phyloP scores from a whole-genome alignment of 768 basidiomycete genomes.

The Suillus tomentosus region DNA sequence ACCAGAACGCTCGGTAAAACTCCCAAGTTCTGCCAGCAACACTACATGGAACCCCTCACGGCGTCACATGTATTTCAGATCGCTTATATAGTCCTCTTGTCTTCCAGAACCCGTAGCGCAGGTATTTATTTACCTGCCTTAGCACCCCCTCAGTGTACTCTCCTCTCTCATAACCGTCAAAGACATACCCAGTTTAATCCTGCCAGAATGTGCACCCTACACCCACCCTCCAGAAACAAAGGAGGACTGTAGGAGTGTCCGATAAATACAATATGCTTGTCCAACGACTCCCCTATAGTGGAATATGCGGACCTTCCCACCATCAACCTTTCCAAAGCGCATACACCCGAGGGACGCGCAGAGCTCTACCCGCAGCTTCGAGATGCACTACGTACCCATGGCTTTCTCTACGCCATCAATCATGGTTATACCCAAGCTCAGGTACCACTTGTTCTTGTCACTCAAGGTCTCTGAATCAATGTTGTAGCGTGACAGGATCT shows the following conservation, averaged over 20 bases:
- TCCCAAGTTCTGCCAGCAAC: too few relatives aligned
- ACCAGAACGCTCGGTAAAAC: too few relatives aligned
- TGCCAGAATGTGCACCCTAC: conserved; percentile 35
- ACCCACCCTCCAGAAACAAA: conserved; percentile 30
- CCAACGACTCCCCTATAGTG: conserved; percentile 22
- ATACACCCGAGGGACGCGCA: conserved; percentile 33
- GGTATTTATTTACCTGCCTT: too few relatives aligned
- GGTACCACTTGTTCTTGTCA: too few relatives aligned
- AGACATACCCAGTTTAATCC: conserved; percentile 20
- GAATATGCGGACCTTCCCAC: conserved; percentile 38
- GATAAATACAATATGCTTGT: not conserved
- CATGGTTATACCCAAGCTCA: conserved; percentile 35
- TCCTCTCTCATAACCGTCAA: not conserved
- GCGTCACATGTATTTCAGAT: too few relatives aligned
- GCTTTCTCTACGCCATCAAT: conserved; percentile 52
- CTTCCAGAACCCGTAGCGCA: too few relatives aligned
- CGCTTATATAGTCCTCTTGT: too few relatives aligned
- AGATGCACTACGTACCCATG: conserved; percentile 8
- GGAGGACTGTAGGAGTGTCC: conserved; percentile 13
- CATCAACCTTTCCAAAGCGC: conserved; percentile 35
- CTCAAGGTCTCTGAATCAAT: not conserved
- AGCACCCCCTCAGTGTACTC: too few relatives aligned
- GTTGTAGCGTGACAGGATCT: conserved; percentile 41
- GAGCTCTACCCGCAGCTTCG: too few relatives aligned
- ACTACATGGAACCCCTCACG: too few relatives aligned